A percentile compares a stretch with the other conserved stretches of the same genome.
phyloP scores from a whole-genome alignment of 2,329 filamentous ascomycete species.

The Pseudocercospora fijiensis region DNA sequence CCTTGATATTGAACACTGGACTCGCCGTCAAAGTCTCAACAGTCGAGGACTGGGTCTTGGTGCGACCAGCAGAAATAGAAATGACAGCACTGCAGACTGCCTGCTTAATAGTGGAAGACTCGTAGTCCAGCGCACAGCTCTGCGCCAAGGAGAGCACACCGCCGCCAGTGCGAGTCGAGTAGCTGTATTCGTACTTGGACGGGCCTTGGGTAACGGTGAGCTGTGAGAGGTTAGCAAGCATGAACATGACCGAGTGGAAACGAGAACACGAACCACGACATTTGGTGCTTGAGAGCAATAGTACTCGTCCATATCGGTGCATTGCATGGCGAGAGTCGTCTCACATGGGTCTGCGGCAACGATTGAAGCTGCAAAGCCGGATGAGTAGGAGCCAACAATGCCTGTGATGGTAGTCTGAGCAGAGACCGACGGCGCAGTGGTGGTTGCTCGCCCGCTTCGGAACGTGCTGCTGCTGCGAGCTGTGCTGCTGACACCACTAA shows the following conservation, averaged over 20 bases:
- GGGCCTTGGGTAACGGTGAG: constrained; percentile 18
- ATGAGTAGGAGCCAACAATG: constrained; percentile 4
- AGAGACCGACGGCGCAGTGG: neutral
- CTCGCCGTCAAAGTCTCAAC: neutral
- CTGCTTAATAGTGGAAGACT: neutral
- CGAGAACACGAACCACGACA: constrained; percentile 3
- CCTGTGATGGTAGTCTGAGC: constrained; percentile 15
- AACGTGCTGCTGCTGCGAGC: neutral
- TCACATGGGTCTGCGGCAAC: constrained; percentile 12
- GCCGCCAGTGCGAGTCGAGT: constrained; percentile 13
- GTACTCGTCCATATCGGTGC: constrained; percentile 3
- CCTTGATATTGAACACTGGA: constrained; percentile 11
- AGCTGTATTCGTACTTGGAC: constrained; percentile 11
- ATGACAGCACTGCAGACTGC: constrained; percentile 8
- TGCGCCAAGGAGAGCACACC: constrained; percentile 2
- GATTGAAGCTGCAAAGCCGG: constrained; percentile 9
- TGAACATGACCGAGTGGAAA: neutral
- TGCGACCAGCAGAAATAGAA: neutral
- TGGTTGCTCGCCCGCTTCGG: neutral
- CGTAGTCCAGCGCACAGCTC: constrained; percentile 4
- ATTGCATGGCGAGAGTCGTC: constrained; percentile 8
- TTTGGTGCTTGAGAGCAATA: constrained; percentile 6
- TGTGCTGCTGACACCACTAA: neutral
- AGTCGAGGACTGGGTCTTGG: neutral
- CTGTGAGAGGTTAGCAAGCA: neutral